Evolutionary conservation across 305 asterid species (phyloP).

Genomic region (Striga hermonthica): DNA sequence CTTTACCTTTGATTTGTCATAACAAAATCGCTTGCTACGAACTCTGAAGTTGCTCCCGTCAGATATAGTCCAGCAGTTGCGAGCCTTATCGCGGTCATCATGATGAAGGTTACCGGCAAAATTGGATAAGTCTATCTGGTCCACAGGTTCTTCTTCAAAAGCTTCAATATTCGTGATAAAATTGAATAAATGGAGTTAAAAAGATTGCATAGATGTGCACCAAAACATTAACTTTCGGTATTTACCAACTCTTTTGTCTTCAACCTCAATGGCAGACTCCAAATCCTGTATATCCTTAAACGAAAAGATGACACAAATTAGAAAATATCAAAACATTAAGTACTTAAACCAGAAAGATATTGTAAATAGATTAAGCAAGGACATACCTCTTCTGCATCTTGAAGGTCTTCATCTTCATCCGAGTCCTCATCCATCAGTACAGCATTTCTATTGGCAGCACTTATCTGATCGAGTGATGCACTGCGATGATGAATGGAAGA

Average conservation of each 20-base stretch:
- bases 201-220: too few relatives aligned
- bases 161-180: conserved; percentile 32
- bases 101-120: conserved; percentile 78
- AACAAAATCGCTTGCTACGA: conserved; percentile 81
- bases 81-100: too few relatives aligned
- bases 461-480: conserved; percentile 71
- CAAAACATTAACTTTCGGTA: neutral
- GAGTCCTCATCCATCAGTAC: conserved; percentile 72
- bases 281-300: conserved; percentile 60
- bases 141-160: conserved; percentile 56
- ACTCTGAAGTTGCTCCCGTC: conserved; percentile 81
- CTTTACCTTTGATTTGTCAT: too few relatives aligned
- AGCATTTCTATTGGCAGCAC: conserved; percentile 43
- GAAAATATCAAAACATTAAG: too few relatives aligned
- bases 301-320: conserved; percentile 30
- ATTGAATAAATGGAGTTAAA: conserved; percentile 12
- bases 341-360: neutral
- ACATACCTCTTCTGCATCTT: conserved; percentile 68
- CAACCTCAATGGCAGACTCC: conserved; percentile 43
- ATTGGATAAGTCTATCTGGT: conserved; percentile 59
- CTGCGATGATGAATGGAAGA: conserved; percentile 62
- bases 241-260: conserved; percentile 51
- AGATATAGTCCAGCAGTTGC: conserved; percentile 82
- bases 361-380: neutral
- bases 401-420: conserved; percentile 94